These are phyloP conservation scores for Trichomonas vaginalis DNA, from an alignment of 208 protist species.

Conservation along the genomic window DNA sequence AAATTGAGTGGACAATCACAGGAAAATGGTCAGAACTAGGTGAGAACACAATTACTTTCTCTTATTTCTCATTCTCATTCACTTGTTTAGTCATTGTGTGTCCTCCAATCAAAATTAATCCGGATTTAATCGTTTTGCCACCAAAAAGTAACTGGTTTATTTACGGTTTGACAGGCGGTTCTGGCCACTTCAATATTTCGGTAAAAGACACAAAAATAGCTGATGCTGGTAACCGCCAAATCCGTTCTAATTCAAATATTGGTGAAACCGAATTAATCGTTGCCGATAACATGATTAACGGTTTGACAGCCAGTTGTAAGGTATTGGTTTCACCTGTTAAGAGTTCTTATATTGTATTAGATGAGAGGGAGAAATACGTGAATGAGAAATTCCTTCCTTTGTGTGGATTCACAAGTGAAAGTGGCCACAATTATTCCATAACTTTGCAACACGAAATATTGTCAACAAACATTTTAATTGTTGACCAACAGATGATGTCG, in stretches of 20 bases:
- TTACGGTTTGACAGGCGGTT: not conserved
- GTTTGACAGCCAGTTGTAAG: not conserved
- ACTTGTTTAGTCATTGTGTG: not conserved
- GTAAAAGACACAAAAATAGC: not conserved
- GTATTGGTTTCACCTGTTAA: not conserved
- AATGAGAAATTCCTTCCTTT: not conserved
- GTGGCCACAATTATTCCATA: not conserved
- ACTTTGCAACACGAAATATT: not conserved
- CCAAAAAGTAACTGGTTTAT: not conserved
- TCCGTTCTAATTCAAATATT: not conserved
- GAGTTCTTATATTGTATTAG: not conserved
- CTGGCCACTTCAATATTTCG: not conserved
- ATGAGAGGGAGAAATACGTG: not conserved
- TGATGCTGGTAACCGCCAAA: not conserved
- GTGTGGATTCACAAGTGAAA: not conserved
- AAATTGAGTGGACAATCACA: not conserved
- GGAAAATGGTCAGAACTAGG: not conserved
- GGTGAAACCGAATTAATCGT: not conserved
- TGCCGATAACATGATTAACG: not conserved
- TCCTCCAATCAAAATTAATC: not conserved
- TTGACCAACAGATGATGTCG: not conserved
- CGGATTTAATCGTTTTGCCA: not conserved
- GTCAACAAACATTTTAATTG: not conserved
- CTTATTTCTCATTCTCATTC: not conserved
- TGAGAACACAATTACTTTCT: not conserved